Evolutionary conservation across 2,329 filamentous ascomycete species (phyloP).

Genomic region (Fusarium xyrophilum): DNA sequence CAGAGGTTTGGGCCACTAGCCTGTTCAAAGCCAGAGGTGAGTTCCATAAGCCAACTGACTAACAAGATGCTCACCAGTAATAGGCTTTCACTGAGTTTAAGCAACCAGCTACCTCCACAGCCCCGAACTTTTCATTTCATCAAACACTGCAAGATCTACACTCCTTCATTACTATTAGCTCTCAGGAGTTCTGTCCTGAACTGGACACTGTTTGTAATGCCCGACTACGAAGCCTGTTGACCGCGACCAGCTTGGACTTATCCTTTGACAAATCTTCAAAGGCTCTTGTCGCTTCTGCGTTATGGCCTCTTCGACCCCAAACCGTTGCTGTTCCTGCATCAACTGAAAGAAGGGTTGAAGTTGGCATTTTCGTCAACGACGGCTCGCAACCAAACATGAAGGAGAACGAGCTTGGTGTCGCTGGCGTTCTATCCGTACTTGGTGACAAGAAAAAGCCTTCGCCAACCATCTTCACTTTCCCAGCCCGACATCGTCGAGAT

Average conservation of each 20-base stretch:
- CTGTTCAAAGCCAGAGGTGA: conserved; percentile 54
- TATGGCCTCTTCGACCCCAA: conserved; percentile 62
- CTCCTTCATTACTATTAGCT: conserved; percentile 61
- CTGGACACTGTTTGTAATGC: conserved; percentile 57
- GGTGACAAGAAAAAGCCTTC: conserved; percentile 76
- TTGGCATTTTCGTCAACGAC: conserved; percentile 74
- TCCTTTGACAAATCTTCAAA: conserved; percentile 76
- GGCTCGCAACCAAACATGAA: conserved; percentile 67
- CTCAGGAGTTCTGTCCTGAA: conserved; percentile 58
- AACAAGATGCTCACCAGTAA: conserved; percentile 9
- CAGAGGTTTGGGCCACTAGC: conserved; percentile 64
- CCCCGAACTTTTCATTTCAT: conserved; percentile 73
- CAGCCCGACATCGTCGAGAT: conserved; percentile 74
- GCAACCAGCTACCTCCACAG: conserved; percentile 43
- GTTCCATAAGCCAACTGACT: neutral
- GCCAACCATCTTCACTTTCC: conserved; percentile 82
- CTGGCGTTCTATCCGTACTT: conserved; percentile 79
- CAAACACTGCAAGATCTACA: conserved; percentile 65
- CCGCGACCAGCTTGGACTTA: conserved; percentile 74
- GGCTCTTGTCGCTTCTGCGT: conserved; percentile 67
- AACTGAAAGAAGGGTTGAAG: conserved; percentile 69
- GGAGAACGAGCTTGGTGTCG: conserved; percentile 76
- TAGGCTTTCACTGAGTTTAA: conserved; percentile 67
- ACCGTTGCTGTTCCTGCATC: conserved; percentile 51
- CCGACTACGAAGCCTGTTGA: conserved; percentile 52